Conservation (phyloP, 192 early-diverging fungal species). For the Coemansia sp. region DNA sequence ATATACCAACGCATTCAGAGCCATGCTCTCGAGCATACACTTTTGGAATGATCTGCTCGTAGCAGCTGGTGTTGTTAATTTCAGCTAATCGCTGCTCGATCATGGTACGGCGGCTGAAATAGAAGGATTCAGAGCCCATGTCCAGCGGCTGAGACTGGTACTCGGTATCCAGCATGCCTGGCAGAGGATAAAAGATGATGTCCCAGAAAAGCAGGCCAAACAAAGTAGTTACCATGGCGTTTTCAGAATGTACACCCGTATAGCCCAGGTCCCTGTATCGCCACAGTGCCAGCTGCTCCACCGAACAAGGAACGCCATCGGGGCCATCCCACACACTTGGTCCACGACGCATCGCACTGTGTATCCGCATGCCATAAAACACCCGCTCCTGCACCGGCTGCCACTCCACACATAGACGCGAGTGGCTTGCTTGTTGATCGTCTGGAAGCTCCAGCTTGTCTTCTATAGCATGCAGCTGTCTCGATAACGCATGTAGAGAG, state of each 20-base stretch:
- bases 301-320: constrained; percentile 55
- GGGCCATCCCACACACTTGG: constrained; percentile 51
- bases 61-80: constrained; percentile 20
- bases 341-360: constrained; percentile 32
- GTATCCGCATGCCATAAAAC: constrained; percentile 43
- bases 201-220: constrained; percentile 71
- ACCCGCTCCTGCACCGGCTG: constrained; percentile 40
- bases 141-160: constrained; percentile 69
- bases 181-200: constrained; percentile 59
- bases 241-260: constrained; percentile 64
- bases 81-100: constrained; percentile 39
- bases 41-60: constrained; percentile 12
- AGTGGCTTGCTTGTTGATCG: constrained; percentile 9
- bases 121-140: constrained; percentile 65
- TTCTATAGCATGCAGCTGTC: constrained; percentile 43
- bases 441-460: constrained; percentile 19
- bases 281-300: constrained; percentile 63
- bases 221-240: constrained; percentile 59
- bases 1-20: constrained; percentile 37
- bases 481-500: constrained; percentile 35
- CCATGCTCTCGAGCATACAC: constrained; percentile 29
- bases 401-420: constrained; percentile 49
- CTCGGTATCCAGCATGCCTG: constrained; percentile 67
- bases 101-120: constrained; percentile 49
- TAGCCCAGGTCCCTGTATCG: constrained; percentile 64